phyloP scores from a whole-genome alignment of 1,139 yeast species.

The Candida sojae region DNA sequence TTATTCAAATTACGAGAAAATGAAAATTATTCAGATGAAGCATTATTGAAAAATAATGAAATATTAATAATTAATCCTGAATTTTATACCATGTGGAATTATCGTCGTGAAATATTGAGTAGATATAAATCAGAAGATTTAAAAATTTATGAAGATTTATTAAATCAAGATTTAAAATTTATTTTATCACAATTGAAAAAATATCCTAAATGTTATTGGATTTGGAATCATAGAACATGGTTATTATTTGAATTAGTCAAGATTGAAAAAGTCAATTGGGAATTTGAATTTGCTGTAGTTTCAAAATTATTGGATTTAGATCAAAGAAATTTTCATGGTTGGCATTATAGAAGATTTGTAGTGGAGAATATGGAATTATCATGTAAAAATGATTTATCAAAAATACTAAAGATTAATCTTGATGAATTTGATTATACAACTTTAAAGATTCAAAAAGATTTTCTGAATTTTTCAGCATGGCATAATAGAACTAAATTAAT shows the following conservation, averaged over 20 bases:
- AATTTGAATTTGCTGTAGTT: slow-evolving; percentile 66
- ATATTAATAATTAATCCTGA: slow-evolving; percentile 77
- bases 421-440: slow-evolving; percentile 80
- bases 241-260: slow-evolving; percentile 57
- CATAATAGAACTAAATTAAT: slow-evolving; percentile 81
- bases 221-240: slow-evolving; percentile 95
- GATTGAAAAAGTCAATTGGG: slow-evolving; percentile 57
- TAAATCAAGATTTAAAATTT: slow-evolving; percentile 64
- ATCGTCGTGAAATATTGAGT: slow-evolving; percentile 68
- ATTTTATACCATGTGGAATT: slow-evolving; percentile 88
- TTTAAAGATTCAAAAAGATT: slow-evolving; percentile 72
- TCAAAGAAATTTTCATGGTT: slow-evolving; percentile 87
- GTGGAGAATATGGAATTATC: slow-evolving; percentile 51
- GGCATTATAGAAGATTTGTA: slow-evolving; percentile 88
- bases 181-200: slow-evolving; percentile 58
- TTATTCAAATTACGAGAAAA: slow-evolving; percentile 41
- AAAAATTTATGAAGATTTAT: slow-evolving; percentile 29
- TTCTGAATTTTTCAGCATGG: slow-evolving; percentile 96
- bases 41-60: slow-evolving; percentile 51
- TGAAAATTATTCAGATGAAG: slow-evolving; percentile 33
- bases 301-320: slow-evolving; percentile 70
- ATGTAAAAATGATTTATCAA: slow-evolving; percentile 11
- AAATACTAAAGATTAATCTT: slow-evolving; percentile 28
- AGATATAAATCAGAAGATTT: slow-evolving; percentile 21
- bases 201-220: slow-evolving; percentile 92